Conservation (phyloP, 805 yeast species). For the Candida sonorensis region DNA sequence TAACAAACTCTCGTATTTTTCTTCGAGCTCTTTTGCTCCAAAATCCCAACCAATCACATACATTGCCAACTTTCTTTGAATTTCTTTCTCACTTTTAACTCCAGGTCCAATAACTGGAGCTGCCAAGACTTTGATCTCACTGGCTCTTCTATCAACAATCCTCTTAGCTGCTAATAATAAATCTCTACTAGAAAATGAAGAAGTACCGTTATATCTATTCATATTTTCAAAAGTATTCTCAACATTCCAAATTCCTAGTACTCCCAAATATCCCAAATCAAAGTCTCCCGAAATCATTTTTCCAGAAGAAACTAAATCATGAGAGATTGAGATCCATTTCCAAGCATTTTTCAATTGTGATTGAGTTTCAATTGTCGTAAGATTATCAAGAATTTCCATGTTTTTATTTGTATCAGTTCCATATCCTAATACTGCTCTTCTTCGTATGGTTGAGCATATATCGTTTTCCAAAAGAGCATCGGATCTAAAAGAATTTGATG, state of each 20-base stretch:
- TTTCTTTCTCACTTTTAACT: slow-evolving; percentile 41
- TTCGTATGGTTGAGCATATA: slow-evolving; percentile 63
- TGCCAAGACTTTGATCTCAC: slow-evolving; percentile 42
- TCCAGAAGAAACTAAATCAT: slow-evolving; percentile 54
- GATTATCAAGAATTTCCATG: slow-evolving; percentile 47
- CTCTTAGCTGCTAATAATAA: slow-evolving; percentile 43
- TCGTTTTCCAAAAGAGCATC: slow-evolving; percentile 52
- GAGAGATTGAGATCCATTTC: slow-evolving; percentile 83
- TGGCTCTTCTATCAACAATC: slow-evolving; percentile 35
- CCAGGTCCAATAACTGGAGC: slow-evolving; percentile 34
- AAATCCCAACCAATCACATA: slow-evolving; percentile 89
- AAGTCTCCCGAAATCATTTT: slow-evolving; percentile 61
- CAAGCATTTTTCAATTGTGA: slow-evolving; percentile 71
- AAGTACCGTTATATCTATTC: slow-evolving; percentile 35
- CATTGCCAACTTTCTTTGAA: slow-evolving; percentile 72
- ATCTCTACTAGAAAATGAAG: slow-evolving; percentile 32
- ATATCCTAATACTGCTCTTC: slow-evolving; percentile 68
- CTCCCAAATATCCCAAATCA: slow-evolving; percentile 85
- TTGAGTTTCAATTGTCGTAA: slow-evolving; percentile 44
- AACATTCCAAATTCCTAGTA: slow-evolving; percentile 85
- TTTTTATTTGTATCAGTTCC: slow-evolving; percentile 62
- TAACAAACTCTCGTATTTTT: slow-evolving; percentile 51
- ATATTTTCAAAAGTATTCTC: slow-evolving; percentile 44
- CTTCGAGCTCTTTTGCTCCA: slow-evolving; percentile 67
- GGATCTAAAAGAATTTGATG: slow-evolving; percentile 15